phyloP scores from a whole-genome alignment of 2,329 filamentous ascomycete species.

The Fusarium temperatum region DNA sequence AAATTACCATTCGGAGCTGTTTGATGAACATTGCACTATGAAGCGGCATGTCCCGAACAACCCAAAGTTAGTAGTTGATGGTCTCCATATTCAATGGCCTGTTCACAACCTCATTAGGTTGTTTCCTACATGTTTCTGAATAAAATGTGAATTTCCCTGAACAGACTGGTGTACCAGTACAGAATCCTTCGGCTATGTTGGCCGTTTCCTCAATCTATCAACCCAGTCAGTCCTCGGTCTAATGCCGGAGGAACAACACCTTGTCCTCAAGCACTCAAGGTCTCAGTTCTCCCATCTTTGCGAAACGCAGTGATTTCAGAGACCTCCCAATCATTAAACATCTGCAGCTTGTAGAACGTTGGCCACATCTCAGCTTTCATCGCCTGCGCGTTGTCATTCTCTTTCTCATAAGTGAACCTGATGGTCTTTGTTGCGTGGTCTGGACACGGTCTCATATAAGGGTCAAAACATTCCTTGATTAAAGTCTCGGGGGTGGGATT shows the following conservation, averaged over 20 bases:
- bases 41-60: background rate
- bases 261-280: fast-evolving
- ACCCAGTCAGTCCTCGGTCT: fast-evolving
- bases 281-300: background rate
- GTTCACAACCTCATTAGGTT: fast-evolving
- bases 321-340: background rate
- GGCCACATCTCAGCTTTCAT: background rate
- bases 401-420: background rate
- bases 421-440: background rate
- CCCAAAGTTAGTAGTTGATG: fast-evolving
- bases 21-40: background rate
- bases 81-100: fast-evolving
- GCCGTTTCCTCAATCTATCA: fast-evolving
- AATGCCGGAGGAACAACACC: fast-evolving
- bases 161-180: fast-evolving
- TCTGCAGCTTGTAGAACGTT: background rate
- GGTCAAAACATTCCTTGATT: background rate
- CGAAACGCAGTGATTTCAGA: background rate
- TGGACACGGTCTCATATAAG: background rate
- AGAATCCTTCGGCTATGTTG: fast-evolving
- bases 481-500: background rate
- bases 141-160: fast-evolving
- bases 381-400: background rate
- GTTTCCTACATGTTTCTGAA: background rate
- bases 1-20: background rate